These are phyloP conservation scores for Scheffersomyces quercinus DNA, from an alignment of 1,139 yeast species.

Conservation along the genomic window DNA sequence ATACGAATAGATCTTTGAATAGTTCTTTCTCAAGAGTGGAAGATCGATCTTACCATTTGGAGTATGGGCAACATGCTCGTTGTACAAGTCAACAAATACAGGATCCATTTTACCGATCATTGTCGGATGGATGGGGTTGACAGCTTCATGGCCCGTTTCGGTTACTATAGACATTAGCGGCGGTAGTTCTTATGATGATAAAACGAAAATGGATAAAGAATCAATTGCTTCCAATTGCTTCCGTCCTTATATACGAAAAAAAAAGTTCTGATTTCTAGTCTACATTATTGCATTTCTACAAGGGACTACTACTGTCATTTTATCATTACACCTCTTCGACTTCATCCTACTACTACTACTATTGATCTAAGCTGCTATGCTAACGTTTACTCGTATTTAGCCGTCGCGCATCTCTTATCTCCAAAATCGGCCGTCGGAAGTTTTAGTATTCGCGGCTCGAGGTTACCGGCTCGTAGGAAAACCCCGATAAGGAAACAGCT, in stretches of 20 bases:
- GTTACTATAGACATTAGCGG: neutral
- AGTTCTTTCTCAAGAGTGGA: conserved; percentile 15
- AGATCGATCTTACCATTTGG: conserved; percentile 21
- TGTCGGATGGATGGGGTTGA: conserved; percentile 21
- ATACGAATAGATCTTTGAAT: conserved; percentile 19
- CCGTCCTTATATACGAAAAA: neutral
- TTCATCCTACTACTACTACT: no score
- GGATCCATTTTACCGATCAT: conserved; percentile 22
- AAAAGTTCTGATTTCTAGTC: neutral
- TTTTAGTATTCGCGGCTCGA: neutral
- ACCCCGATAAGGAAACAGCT: neutral
- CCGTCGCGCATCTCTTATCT: neutral
- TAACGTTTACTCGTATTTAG: no score
- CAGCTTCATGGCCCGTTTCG: conserved; percentile 17
- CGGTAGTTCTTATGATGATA: neutral
- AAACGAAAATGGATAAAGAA: neutral
- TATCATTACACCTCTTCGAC: no score
- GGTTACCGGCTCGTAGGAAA: neutral
- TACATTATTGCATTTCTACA: neutral
- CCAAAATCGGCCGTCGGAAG: neutral
- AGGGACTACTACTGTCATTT: no score
- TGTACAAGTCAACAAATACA: conserved; percentile 18
- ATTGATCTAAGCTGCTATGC: no score
- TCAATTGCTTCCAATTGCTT: neutral
- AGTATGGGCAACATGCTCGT: conserved; percentile 22